These are phyloP conservation scores for Sindora glabra DNA, from an alignment of 306 rosid species.

Conservation along the genomic window DNA sequence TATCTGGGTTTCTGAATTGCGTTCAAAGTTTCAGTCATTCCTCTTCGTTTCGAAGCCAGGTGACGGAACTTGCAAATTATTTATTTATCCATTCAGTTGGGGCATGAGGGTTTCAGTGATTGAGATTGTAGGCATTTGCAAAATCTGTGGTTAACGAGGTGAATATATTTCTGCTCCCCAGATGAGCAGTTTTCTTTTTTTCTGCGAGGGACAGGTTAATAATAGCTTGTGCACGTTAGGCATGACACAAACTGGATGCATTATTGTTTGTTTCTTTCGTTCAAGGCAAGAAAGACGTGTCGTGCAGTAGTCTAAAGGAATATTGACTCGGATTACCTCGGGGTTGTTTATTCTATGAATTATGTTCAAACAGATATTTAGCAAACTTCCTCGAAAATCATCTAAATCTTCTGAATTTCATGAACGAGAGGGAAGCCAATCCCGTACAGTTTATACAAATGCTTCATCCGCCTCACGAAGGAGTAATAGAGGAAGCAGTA, in stretches of 20 bases:
- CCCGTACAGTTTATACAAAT: constrained; percentile 21
- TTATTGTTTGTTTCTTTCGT: background rate
- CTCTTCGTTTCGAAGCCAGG: background rate
- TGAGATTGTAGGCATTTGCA: background rate
- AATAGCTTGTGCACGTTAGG: too few species aligned
- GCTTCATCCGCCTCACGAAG: constrained; percentile 26
- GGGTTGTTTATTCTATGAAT: constrained; percentile 22
- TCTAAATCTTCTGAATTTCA: constrained; percentile 43
- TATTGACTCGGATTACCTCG: background rate
- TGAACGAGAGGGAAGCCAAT: constrained; percentile 33
- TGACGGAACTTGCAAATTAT: constrained; percentile 1
- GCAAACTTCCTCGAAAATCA: constrained; percentile 56
- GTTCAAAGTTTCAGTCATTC: constrained; percentile 1
- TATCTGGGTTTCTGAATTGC: constrained; percentile 19
- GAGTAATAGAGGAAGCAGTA: constrained; percentile 35
- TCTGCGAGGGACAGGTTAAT: too few species aligned
- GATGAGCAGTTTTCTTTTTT: constrained; percentile 22
- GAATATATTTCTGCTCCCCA: constrained; percentile 13
- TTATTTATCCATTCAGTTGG: background rate
- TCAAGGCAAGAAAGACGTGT: background rate
- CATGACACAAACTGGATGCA: background rate
- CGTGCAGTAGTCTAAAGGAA: background rate
- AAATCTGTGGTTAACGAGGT: background rate
- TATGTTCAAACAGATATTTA: constrained; percentile 55
- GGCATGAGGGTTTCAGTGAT: background rate